phyloP scores from a whole-genome alignment of 2,329 filamentous ascomycete genomes.

The Lasiodiplodia citricola region DNA sequence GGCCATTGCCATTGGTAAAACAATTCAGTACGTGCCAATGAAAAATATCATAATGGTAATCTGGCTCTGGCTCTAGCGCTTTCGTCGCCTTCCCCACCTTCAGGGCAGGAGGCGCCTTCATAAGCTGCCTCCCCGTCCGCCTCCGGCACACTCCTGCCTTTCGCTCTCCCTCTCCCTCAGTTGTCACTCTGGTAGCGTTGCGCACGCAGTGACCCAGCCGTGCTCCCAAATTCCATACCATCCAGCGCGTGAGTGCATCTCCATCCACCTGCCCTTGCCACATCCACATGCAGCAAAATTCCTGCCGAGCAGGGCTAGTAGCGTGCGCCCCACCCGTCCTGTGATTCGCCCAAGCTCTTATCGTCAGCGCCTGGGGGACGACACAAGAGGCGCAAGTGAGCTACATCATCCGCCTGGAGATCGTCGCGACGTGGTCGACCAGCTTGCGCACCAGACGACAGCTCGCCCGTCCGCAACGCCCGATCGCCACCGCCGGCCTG shows the following conservation, averaged over 20 bases:
- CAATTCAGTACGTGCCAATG: conserved; percentile 19
- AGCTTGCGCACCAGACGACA: conserved; percentile 19
- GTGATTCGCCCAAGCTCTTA: conserved; percentile 28
- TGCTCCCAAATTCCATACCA: not conserved
- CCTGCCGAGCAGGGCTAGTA: conserved; percentile 25
- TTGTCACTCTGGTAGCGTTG: conserved; percentile 26
- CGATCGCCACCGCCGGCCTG: conserved; percentile 13
- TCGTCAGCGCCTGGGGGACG: conserved; percentile 20
- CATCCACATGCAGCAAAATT: conserved; percentile 19
- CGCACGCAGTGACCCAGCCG: conserved; percentile 20
- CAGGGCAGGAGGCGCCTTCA: conserved; percentile 25
- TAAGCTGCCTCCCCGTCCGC: conserved; percentile 21
- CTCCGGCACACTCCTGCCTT: conserved; percentile 15
- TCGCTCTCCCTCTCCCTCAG: conserved; percentile 11
- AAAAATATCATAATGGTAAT: conserved; percentile 26
- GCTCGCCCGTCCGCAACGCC: conserved; percentile 5
- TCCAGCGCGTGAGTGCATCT: conserved; percentile 17
- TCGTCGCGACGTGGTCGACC: conserved; percentile 24
- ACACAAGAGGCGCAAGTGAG: conserved; percentile 14
- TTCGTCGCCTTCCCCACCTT: conserved; percentile 24
- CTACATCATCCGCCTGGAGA: conserved; percentile 25
- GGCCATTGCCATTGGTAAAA: conserved; percentile 22
- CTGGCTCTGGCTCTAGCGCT: conserved; percentile 24
- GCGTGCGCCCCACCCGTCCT: conserved; percentile 13
- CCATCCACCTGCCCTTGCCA: conserved; percentile 7